These are phyloP conservation scores for Trichoderma sp. DNA, from an alignment of 2,329 filamentous ascomycete genomes.

Conservation along the genomic window DNA sequence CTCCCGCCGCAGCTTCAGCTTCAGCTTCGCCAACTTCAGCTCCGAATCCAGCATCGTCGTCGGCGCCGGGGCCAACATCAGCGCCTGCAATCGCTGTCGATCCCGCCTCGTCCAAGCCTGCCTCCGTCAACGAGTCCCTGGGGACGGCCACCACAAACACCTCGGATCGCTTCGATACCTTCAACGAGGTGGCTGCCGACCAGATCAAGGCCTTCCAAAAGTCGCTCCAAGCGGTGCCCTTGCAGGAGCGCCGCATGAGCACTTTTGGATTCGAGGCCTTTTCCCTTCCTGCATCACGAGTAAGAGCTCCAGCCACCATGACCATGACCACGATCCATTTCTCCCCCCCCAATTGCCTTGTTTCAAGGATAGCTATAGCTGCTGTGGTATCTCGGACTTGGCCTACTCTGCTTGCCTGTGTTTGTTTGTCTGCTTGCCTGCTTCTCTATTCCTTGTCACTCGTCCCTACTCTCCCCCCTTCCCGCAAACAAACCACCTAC, in stretches of 20 bases:
- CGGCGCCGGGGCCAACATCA: neutral
- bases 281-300: conserved; percentile 81
- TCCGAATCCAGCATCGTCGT: neutral
- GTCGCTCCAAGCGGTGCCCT: conserved; percentile 70
- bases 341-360: neutral
- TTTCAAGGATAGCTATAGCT: neutral
- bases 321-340: neutral
- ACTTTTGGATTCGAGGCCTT: conserved; percentile 90
- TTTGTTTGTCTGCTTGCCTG: conserved; percentile 1
- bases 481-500: neutral
- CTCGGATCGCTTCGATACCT: conserved; percentile 38
- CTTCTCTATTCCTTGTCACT: neutral
- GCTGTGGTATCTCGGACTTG: neutral
- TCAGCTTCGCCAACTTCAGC: neutral
- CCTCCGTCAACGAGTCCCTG: conserved; percentile 40
- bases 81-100: too few species aligned
- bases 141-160: conserved; percentile 5
- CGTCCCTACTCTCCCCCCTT: too few species aligned
- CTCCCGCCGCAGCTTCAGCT: conserved; percentile 38
- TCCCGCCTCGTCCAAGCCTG: neutral
- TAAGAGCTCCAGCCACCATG: conserved; percentile 52
- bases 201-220: conserved; percentile 73
- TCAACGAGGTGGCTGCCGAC: conserved; percentile 56
- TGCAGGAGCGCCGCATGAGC: conserved; percentile 82
- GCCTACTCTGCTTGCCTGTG: neutral